These are phyloP conservation scores for Astrocystis sublimbata DNA, from an alignment of 495 filamentous ascomycete species.

Conservation along the genomic window DNA sequence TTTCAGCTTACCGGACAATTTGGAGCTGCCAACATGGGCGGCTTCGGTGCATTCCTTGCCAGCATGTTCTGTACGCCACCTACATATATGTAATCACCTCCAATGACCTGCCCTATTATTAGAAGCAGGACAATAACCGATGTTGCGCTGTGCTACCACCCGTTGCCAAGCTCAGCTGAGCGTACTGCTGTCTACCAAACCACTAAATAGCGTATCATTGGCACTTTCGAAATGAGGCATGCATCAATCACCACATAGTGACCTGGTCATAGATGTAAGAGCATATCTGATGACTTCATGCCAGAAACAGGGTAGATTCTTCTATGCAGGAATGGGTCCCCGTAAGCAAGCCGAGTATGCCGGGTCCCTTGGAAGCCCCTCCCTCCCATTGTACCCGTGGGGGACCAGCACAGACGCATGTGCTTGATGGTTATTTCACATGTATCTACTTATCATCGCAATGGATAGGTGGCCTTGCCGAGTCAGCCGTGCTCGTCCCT, in stretches of 20 bases:
- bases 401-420: too few species aligned
- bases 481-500: not conserved
- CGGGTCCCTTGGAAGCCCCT: not conserved
- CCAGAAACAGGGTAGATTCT: not conserved
- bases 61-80: not conserved
- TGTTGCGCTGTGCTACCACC: constrained; percentile 1
- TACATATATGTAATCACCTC: not conserved
- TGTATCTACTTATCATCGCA: not conserved
- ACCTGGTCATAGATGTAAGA: not conserved
- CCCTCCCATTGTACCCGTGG: too few species aligned
- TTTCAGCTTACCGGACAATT: not conserved
- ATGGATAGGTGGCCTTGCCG: not conserved
- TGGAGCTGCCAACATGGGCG: constrained; percentile 2
- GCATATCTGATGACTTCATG: not conserved
- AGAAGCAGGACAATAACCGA: not conserved
- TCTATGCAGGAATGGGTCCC: constrained; percentile 8
- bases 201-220: too few species aligned
- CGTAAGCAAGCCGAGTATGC: not conserved
- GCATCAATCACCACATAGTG: not conserved
- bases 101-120: not conserved
- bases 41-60: constrained; percentile 8
- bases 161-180: constrained; percentile 17
- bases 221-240: too few species aligned
- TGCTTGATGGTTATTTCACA: constrained; percentile 5
- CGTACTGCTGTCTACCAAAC: not conserved